Evolutionary conservation across 805 yeast species (phyloP).

Genomic region (Teunomyces stri): DNA sequence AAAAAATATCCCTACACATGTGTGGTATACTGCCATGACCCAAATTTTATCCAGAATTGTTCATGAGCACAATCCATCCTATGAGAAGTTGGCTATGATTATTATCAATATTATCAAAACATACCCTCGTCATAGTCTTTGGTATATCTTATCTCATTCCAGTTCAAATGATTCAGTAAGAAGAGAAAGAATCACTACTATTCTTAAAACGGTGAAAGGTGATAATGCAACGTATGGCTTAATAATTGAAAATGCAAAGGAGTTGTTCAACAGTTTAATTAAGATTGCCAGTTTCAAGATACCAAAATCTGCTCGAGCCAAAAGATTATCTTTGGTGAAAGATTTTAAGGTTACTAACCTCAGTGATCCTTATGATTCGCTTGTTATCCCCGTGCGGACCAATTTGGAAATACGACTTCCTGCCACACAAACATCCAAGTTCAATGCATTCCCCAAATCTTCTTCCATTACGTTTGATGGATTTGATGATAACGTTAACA

Average conservation of each 20-base stretch:
- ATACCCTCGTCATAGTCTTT: slow-evolving; percentile 83
- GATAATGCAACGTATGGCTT: slow-evolving; percentile 12
- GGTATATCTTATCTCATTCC: slow-evolving; percentile 73
- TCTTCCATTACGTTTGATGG: slow-evolving; percentile 51
- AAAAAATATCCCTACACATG: slow-evolving; percentile 45
- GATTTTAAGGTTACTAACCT: slow-evolving; percentile 40
- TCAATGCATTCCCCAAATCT: slow-evolving; percentile 44
- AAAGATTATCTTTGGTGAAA: slow-evolving; percentile 34
- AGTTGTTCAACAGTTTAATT: slow-evolving; percentile 42
- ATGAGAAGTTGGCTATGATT: slow-evolving; percentile 54
- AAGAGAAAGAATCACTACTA: slow-evolving; percentile 23
- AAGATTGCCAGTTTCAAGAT: slow-evolving; percentile 42
- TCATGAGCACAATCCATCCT: slow-evolving; percentile 58
- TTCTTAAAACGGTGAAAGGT: slow-evolving; percentile 18
- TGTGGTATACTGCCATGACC: slow-evolving; percentile 83
- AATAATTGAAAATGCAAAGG: slow-evolving; percentile 25
- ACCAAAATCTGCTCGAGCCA: slow-evolving; percentile 30
- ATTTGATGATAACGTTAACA: slow-evolving; percentile 65
- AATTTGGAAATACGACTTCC: slow-evolving; percentile 71
- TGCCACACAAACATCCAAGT: slow-evolving; percentile 34
- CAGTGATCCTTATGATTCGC: slow-evolving; percentile 30
- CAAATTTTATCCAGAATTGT: slow-evolving; percentile 79
- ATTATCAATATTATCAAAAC: slow-evolving; percentile 53
- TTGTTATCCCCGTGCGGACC: slow-evolving; percentile 73
- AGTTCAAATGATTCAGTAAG: slow-evolving; percentile 49